A percentile compares a stretch with the other conserved stretches of the same genome.
These are phyloP conservation scores for Mycena alexandri DNA, from an alignment of 768 basidiomycete genomes.

Conservation along the genomic window DNA sequence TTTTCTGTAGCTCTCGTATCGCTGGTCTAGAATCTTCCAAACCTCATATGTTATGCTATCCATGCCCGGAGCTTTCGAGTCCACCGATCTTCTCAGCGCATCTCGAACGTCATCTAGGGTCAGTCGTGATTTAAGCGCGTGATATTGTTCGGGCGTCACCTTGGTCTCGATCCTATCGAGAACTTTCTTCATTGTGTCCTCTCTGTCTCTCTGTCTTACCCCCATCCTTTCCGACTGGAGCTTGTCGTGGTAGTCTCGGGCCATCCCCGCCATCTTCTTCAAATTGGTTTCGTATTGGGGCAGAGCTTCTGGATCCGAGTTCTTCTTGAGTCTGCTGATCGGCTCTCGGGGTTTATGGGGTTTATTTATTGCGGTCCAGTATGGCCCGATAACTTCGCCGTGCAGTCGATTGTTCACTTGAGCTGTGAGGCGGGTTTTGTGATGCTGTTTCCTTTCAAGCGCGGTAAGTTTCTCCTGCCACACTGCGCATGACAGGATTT, in stretches of 20 bases:
- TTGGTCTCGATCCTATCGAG: not conserved
- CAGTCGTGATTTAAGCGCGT: not conserved
- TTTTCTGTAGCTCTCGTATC: not conserved
- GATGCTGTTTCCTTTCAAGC: not conserved
- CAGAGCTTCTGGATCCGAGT: not conserved
- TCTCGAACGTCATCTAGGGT: not conserved
- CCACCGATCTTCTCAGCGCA: not conserved
- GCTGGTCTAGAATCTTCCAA: not conserved
- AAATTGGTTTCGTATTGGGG: slow-evolving; percentile 2
- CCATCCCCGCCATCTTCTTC: not conserved
- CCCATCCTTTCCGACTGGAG: not conserved
- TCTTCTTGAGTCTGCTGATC: not conserved
- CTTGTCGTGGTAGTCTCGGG: not conserved
- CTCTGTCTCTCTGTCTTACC: not conserved
- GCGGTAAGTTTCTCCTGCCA: not conserved
- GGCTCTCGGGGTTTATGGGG: not conserved
- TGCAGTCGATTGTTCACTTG: not conserved
- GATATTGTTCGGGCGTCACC: not conserved
- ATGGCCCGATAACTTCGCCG: slow-evolving; percentile 5
- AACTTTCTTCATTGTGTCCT: not conserved
- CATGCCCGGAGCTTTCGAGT: not conserved
- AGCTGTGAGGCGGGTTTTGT: not conserved
- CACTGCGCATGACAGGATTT: not conserved
- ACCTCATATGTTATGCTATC: not conserved
- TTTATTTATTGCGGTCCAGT: not conserved